Evolutionary conservation across 1,284 basidiomycete genomes (phyloP), one percentile per base, ranked within the genome.

Genomic region (Melampsora americana): DNA sequence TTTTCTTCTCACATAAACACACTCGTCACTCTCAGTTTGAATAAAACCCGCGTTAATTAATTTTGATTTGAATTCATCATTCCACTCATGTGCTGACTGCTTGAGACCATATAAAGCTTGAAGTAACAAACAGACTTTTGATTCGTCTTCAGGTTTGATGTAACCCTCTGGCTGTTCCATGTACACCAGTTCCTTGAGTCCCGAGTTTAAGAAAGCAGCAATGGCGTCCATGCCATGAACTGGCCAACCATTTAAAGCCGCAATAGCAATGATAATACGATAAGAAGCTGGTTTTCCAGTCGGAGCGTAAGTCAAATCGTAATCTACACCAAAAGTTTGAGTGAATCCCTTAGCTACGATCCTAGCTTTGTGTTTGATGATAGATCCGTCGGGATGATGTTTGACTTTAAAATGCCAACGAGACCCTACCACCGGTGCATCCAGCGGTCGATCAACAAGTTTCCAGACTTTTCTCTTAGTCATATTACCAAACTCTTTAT

Each of bases 301-400:
- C 12, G 62, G 62, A 9, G 62, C 62, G 23, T 30, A 65, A 23
- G 20, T 65, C 12, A 9, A 18, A 11, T 26, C 20, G 30, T 32
- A 65, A 65, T 65, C 20, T 14, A 65, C 12, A 35, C 62, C 62
- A 35, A 14, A 35, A 11, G 30, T 65, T 35, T 65, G 62, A 30
- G 20, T 9, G 42, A 65, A 65, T 6, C 62, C 62, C 23, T n/a
- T n/a, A n/a, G n/a, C n/a, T n/a, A n/a, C n/a, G n/a, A n/a, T n/a
- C n/a, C n/a, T n/a, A n/a, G n/a, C n/a, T n/a, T n/a, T n/a, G n/a
- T n/a, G n/a, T n/a, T n/a, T n/a, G n/a, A n/a, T n/a, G n/a, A n/a
- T n/a, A n/a, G n/a, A n/a, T n/a, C n/a, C n/a, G n/a, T n/a, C n/a
- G n/a, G n/a, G n/a, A n/a, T n/a, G n/a, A n/a, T n/a, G n/a, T n/a